Evolutionary conservation across 768 basidiomycete species (phyloP), one percentile per base, ranked within the genome.

Genomic region (Boletus reticuloceps): DNA sequence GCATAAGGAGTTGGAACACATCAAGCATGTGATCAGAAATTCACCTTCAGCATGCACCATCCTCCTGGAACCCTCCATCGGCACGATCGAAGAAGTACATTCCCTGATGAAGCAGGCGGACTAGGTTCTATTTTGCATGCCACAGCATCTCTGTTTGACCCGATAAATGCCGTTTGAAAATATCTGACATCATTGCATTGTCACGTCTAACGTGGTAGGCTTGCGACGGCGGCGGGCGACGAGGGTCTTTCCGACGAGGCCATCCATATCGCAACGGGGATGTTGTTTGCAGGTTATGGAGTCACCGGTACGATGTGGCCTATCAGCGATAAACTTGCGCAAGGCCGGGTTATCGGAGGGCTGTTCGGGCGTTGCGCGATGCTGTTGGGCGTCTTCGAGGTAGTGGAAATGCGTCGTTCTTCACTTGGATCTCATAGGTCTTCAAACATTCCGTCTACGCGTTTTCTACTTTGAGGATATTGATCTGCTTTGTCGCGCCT

Each of bases 271-370:
- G 74, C 79, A 0, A 75, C 72, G 4, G 76, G 72, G 7, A 73
- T 79, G 71, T 57, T 73, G 22, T 51, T 67, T 27, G 61, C 61
- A 0, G 71, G 72, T 5, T 73, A 62, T 51, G 47, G 47, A 16
- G 75, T 72, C 8, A 63, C 79, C 20, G 78, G 65, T 9, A 79
- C 78, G n/a, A 68, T 79, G 74, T 77, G 77, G 77, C 70, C 68
- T 10, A 73, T 77, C 41, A 53, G 55, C 17, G 78, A 79, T 53
- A 55, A 57, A 0, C 68, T 73, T 53, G 78, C 70, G 38, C 17
- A 17, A 17, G 14, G 38, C 38, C n/a, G 38, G 16, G 14, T 25
- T 25, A 25, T 25, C 25, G 6, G 25, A 25, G 27, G 8, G 27
- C 27, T 1, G 9, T 9, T 27, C 38, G 38, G 9, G 38, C 38